Conservation (phyloP, 2,329 filamentous ascomycete genomes). For the Colletotrichum orbiculare region DNA sequence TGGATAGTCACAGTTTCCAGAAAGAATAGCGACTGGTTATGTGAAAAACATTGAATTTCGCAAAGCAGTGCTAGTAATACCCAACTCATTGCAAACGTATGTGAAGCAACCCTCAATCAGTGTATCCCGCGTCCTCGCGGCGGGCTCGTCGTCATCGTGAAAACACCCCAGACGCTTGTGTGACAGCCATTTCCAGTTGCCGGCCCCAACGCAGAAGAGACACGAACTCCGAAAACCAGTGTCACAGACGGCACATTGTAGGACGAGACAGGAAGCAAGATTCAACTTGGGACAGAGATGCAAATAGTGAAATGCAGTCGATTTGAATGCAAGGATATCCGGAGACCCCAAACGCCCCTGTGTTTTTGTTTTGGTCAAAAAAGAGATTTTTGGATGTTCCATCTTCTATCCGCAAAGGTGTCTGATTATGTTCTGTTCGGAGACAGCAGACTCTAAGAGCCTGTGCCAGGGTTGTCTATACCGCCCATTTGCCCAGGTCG, state of each 20-base stretch:
- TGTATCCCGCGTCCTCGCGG: constrained; percentile 71
- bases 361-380: constrained; percentile 55
- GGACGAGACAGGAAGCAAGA: constrained; percentile 9
- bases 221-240: constrained; percentile 36
- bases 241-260: constrained; percentile 12
- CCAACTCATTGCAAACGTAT: constrained; percentile 63
- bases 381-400: constrained; percentile 68
- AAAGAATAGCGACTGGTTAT: neutral
- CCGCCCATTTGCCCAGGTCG: constrained; percentile 58
- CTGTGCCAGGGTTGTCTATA: constrained; percentile 56
- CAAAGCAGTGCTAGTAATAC: constrained; percentile 62
- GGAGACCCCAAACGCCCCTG: constrained; percentile 79
- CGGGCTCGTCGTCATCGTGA: constrained; percentile 44
- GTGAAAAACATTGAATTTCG: constrained; percentile 70
- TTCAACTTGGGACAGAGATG: constrained; percentile 10
- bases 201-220: constrained; percentile 61
- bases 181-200: constrained; percentile 69
- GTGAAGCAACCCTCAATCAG: constrained; percentile 73
- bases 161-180: constrained; percentile 61
- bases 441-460: constrained; percentile 48
- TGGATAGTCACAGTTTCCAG: neutral
- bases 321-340: constrained; percentile 80
- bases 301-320: constrained; percentile 47
- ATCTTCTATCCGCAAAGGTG: constrained; percentile 77
- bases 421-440: constrained; percentile 54